Percentiles rank a stretch among this genome's conserved stretches.
Conservation (phyloP, 371 early-diverging fungal genomes). For the Ordospora colligata region DNA sequence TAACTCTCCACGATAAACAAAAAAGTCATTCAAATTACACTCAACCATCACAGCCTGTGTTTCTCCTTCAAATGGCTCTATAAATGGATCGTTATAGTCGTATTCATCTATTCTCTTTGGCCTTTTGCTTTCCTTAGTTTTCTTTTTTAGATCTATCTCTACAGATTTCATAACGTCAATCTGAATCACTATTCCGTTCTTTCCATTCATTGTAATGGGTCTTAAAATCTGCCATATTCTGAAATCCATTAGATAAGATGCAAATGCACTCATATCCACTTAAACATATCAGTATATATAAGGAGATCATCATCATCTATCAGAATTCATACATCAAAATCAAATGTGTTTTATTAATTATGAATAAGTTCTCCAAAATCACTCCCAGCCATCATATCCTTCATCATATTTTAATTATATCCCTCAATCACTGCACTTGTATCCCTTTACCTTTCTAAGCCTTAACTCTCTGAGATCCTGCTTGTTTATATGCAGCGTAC, state of each 20-base stretch:
- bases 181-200: not conserved
- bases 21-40: constrained; percentile 51
- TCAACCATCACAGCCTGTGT: constrained; percentile 48
- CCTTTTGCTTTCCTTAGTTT: constrained; percentile 27
- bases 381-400: too few species aligned
- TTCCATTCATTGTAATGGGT: not conserved
- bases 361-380: too few species aligned
- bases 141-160: constrained; percentile 46
- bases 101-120: constrained; percentile 41
- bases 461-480: constrained; percentile 50
- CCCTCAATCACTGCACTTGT: not conserved
- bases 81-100: constrained; percentile 53
- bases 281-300: too few species aligned
- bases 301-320: too few species aligned
- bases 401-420: too few species aligned
- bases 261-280: too few species aligned
- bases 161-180: constrained; percentile 26
- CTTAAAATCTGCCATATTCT: too few species aligned
- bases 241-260: too few species aligned
- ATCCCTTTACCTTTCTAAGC: constrained; percentile 28
- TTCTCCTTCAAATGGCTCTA: constrained; percentile 56
- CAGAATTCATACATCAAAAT: too few species aligned
- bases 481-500: constrained; percentile 45
- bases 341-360: too few species aligned
- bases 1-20: constrained; percentile 51